These are phyloP conservation scores for Komagataella mondaviorum DNA, from an alignment of 805 yeast species.

Conservation along the genomic window DNA sequence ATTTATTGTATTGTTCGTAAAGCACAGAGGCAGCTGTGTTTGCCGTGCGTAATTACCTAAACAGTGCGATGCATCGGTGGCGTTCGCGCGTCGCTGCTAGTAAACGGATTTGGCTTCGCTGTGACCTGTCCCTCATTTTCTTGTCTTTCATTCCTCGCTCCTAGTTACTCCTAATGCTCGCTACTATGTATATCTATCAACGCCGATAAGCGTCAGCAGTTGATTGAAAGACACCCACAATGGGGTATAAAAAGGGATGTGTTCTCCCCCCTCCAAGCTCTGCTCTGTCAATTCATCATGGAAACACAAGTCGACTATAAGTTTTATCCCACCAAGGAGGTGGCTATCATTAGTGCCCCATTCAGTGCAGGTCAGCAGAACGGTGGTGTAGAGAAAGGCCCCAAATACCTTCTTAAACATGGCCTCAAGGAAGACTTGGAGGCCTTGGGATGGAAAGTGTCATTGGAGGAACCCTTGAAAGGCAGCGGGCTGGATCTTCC, in stretches of 20 bases:
- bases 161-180: neutral
- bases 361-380: conserved; percentile 94
- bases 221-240: neutral
- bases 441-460: conserved; percentile 60
- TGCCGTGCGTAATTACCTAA: too few relatives aligned
- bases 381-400: conserved; percentile 89
- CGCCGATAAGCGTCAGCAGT: neutral
- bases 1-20: too few relatives aligned
- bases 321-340: conserved; percentile 37
- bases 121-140: neutral
- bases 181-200: neutral
- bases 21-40: too few relatives aligned
- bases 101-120: neutral
- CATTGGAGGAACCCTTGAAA: conserved; percentile 38
- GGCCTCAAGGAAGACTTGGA: conserved; percentile 57
- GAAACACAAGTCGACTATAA: conserved; percentile 25
- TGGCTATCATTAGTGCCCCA: conserved; percentile 77
- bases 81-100: neutral
- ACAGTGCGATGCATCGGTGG: neutral
- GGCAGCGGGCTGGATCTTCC: conserved; percentile 25
- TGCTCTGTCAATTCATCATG: neutral
- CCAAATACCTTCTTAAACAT: conserved; percentile 59
- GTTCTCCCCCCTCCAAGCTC: neutral
- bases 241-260: neutral
- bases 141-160: neutral